Evolutionary conservation across 73 alveolate species (phyloP).

Genomic region (Chromera velia): DNA sequence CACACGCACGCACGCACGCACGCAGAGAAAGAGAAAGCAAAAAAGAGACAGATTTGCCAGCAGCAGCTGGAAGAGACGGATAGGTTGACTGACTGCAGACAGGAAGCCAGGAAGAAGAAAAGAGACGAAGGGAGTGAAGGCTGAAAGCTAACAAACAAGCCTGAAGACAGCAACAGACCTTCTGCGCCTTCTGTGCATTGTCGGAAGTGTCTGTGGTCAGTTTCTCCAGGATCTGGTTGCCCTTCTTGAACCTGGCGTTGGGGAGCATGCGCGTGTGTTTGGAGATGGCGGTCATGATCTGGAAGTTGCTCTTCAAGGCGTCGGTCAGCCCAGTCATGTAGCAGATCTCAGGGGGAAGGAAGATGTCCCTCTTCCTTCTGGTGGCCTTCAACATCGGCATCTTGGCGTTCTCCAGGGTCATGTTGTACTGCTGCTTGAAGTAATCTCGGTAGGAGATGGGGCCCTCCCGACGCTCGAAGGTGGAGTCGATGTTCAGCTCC

Average conservation of each 20-base stretch:
- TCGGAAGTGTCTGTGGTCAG: background rate
- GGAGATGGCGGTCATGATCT: background rate
- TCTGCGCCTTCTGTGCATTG: too few relatives aligned
- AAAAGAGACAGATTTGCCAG: too few relatives aligned
- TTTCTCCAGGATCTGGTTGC: background rate
- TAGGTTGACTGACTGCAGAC: too few relatives aligned
- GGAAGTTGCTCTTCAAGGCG: background rate
- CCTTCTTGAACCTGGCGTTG: background rate
- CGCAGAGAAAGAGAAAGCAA: too few relatives aligned
- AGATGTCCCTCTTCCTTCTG: background rate
- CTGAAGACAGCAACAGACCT: too few relatives aligned
- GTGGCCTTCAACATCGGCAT: constrained; percentile 1
- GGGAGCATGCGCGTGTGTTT: background rate
- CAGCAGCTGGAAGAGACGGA: too few relatives aligned
- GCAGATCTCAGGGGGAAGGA: constrained; percentile 14
- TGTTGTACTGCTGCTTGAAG: constrained; percentile 9
- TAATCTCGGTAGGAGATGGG: constrained; percentile 3
- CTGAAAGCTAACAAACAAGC: too few relatives aligned
- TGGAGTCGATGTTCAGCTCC: constrained; percentile 15
- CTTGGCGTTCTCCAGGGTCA: background rate
- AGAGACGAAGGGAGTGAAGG: too few relatives aligned
- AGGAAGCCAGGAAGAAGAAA: too few relatives aligned
- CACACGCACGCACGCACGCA: too few relatives aligned
- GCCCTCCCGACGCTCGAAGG: constrained; percentile 5
- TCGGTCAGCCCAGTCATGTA: constrained; percentile 14